Percentiles rank a stretch among this genome's conserved stretches.
phyloP scores from a whole-genome alignment of 768 basidiomycete species.

The Agaricus sinodeliciosus region DNA sequence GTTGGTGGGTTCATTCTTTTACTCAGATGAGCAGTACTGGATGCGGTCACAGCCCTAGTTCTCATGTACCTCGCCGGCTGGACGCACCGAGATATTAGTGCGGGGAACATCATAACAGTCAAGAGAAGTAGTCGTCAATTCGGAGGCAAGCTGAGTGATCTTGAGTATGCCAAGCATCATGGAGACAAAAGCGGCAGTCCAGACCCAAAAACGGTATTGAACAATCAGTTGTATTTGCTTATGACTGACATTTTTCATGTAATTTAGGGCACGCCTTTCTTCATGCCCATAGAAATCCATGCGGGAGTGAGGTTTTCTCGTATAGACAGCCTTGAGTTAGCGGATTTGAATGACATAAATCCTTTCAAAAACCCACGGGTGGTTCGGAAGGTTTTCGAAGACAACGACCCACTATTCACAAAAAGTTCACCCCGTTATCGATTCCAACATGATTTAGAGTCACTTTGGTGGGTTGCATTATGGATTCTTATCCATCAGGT shows the following conservation, averaged over 20 bases:
- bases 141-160: constrained; percentile 3
- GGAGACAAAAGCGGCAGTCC: not conserved
- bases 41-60: not conserved
- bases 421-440: not conserved
- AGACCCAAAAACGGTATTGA: constrained; percentile 6
- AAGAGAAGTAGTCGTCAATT: not conserved
- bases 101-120: constrained; percentile 4
- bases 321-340: not conserved
- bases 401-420: not conserved
- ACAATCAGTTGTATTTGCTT: not conserved
- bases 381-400: too few relatives aligned
- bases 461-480: constrained; percentile 4
- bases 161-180: constrained; percentile 10
- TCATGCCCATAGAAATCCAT: constrained; percentile 11
- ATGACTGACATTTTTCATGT: not conserved
- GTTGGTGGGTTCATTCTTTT: not conserved
- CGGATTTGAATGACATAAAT: not conserved
- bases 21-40: too few relatives aligned
- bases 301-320: not conserved
- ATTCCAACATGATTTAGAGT: constrained; percentile 5
- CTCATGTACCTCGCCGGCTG: constrained; percentile 7
- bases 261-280: constrained; percentile 11
- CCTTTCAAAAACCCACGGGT: not conserved
- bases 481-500: not conserved
- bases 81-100: constrained; percentile 10